phyloP scores from a whole-genome alignment of 202 grass and related monocot species.

The Setaria viridis region DNA sequence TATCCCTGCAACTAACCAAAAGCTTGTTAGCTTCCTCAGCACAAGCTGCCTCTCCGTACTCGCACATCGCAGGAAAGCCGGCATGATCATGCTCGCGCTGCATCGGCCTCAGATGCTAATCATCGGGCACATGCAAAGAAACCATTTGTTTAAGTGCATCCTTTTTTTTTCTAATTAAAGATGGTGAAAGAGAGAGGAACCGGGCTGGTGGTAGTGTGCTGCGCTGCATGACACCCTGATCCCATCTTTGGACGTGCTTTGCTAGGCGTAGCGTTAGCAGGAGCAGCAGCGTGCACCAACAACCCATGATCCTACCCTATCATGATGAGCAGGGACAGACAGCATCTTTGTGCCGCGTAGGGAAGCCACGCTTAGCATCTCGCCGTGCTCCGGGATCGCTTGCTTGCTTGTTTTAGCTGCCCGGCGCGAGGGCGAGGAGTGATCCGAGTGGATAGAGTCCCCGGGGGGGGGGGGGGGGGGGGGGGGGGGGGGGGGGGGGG shows the following conservation, averaged over 20 bases:
- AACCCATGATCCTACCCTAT: background rate
- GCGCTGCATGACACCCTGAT: constrained; percentile 38
- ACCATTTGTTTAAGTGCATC: background rate
- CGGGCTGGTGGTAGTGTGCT: background rate
- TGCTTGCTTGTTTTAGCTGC: constrained; percentile 26
- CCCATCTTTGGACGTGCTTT: constrained; percentile 16
- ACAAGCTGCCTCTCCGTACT: background rate
- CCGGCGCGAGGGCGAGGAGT: background rate
- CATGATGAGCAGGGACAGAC: background rate
- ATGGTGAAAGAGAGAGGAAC: background rate
- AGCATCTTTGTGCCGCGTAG: constrained; percentile 1
- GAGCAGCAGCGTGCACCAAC: background rate
- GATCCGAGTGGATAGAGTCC: background rate
- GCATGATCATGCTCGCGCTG: background rate
- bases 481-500: background rate
- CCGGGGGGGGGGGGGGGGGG: too few species aligned
- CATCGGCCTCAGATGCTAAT: constrained; percentile 48
- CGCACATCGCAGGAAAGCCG: background rate
- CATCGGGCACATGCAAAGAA: constrained; percentile 36
- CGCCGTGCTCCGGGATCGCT: background rate
- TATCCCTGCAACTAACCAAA: constrained; percentile 6
- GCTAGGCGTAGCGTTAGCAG: background rate
- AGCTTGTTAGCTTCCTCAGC: background rate
- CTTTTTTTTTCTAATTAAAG: background rate
- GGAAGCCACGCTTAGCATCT: background rate